Conservation (phyloP, 139 green algal species). For the Yamagishiella unicocca region DNA sequence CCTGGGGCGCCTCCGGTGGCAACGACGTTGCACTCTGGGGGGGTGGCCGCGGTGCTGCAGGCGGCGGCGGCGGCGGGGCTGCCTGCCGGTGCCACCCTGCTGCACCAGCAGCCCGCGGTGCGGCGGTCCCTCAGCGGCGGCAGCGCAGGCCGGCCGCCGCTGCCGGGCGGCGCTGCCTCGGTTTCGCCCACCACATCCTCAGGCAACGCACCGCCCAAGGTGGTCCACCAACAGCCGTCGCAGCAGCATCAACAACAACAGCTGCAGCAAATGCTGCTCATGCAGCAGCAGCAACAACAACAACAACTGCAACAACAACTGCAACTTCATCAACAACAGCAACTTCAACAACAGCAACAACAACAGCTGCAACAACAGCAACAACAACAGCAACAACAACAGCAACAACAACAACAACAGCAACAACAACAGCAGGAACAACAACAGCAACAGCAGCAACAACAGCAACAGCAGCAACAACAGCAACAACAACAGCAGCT, state of each 20-base stretch:
- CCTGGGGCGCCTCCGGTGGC: conserved; percentile 5
- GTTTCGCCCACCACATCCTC: neutral
- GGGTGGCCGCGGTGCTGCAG: conserved; percentile 28
- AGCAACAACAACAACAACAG: neutral
- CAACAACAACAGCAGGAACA: neutral
- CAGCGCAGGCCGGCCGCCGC: neutral
- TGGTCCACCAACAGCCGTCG: neutral
- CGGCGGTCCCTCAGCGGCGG: conserved; percentile 14
- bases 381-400: neutral
- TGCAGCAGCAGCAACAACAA: neutral
- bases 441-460: neutral
- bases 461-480: neutral
- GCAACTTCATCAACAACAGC: neutral
- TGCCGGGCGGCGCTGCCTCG: neutral
- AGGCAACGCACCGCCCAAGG: neutral
- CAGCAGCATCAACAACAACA: neutral
- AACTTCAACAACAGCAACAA: neutral
- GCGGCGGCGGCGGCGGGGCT: neutral
- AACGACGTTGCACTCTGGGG: too few relatives aligned
- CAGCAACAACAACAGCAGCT: neutral
- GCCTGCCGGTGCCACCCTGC: neutral
- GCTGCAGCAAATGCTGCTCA: neutral
- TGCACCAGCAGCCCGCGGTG: conserved; percentile 19
- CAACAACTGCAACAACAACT: neutral
- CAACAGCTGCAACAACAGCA: neutral